Base-by-base conservation (phyloP, 169 alveolate genomes). In the Plasmodium reichenowi region DNA sequence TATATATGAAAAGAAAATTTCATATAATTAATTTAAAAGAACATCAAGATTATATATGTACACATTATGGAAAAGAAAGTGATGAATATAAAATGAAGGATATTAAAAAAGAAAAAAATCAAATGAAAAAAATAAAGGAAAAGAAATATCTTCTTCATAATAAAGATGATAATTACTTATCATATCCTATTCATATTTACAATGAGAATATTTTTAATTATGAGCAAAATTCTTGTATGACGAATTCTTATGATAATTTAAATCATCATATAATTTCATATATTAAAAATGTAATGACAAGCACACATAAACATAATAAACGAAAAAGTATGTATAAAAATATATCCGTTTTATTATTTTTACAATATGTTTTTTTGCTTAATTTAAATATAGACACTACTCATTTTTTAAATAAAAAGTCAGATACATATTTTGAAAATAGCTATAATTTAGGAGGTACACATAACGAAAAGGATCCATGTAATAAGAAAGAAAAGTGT, bases 141-240 rank as follows among this genome's bases (percentile, higher is more conserved):
- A 56, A 17, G 24, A n/a, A 6, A 15, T 22, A 56, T 12, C 3
- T 56, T 17, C 3, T 17, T 56, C 29, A 38, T 7, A 38, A 38
- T 56, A 56, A 15, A 6, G n/a, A 56, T 12, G 64, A 56, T 17
- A 56, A 13, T 24, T 15, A 24, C 2, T 63, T 67, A 32, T 26
- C 17, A 29, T 68, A 80, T 26, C 72, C 26, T 47, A 68, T 86
- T 8, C 43, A 63, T n/a, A 86, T 86, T 43, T 73, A 59, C 38
- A 67, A 72, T 52, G 92, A 86, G 15, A 76, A 86, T 15, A 43
- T 86, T 8, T 86, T 86, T 15, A 86, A 75, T 29, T 38, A 58
- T 50, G 2, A 38, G 5, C 60, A 15, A 43, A 64, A 50, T 15
- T 29, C 20, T 45, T 26, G 8, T 59, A 7, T 26, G 17, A 20